Conservation (phyloP, 768 basidiomycete genomes). For the Leccinum subgranulosum region DNA sequence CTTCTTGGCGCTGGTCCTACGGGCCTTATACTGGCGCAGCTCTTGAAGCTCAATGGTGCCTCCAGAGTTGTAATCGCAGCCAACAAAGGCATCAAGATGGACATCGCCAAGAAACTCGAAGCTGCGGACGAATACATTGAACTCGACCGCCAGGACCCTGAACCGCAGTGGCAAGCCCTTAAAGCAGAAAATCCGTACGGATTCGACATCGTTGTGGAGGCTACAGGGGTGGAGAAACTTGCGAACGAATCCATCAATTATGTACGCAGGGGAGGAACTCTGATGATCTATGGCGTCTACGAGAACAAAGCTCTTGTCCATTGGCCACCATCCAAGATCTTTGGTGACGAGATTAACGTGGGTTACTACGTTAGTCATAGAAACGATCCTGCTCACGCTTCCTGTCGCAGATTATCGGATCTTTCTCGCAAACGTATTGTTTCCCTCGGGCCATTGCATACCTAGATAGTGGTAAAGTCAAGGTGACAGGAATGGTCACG, state of each 20-base stretch:
- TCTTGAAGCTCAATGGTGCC: constrained; percentile 86
- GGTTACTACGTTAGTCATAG: background rate
- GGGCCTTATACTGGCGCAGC: constrained; percentile 84
- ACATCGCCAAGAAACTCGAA: constrained; percentile 75
- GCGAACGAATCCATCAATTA: constrained; percentile 90
- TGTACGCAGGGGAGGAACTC: constrained; percentile 78
- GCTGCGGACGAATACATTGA: constrained; percentile 86
- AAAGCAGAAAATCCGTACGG: constrained; percentile 83
- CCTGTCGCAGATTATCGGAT: constrained; percentile 70
- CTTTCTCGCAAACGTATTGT: constrained; percentile 85
- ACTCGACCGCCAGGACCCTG: constrained; percentile 72
- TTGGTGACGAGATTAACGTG: constrained; percentile 66
- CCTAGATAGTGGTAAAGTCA: constrained; percentile 83
- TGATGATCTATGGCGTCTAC: constrained; percentile 91
- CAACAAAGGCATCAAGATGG: constrained; percentile 89
- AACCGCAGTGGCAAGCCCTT: constrained; percentile 74
- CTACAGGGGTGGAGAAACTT: constrained; percentile 80
- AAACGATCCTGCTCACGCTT: constrained; percentile 3
- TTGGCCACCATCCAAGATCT: constrained; percentile 85
- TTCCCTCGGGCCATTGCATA: constrained; percentile 91
- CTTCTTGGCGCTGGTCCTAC: constrained; percentile 90
- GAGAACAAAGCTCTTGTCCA: constrained; percentile 79
- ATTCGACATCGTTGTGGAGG: constrained; percentile 83
- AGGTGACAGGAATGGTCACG: constrained; percentile 76
- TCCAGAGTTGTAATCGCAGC: constrained; percentile 78